Conservation (phyloP, 2,329 filamentous ascomycete species). For the Diaporthe ampelina region DNA sequence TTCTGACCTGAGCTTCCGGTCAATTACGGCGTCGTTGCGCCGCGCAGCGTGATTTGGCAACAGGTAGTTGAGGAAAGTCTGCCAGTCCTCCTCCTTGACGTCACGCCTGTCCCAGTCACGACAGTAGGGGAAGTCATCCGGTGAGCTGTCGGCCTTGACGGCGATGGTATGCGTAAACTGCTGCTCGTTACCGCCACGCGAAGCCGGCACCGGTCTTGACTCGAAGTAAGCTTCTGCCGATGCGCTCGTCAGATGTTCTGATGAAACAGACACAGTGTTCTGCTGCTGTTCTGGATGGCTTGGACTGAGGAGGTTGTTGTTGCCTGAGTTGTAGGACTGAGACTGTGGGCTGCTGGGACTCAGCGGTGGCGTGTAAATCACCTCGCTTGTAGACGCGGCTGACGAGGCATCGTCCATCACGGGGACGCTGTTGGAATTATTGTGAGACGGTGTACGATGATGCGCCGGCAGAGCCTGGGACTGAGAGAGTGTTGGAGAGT, state of each 20-base stretch:
- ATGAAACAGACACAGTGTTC: slow-evolving; percentile 46
- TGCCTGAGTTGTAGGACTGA: slow-evolving; percentile 12
- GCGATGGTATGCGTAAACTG: slow-evolving; percentile 52
- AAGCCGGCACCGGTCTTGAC: slow-evolving; percentile 52
- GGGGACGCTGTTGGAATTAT: slow-evolving; percentile 54
- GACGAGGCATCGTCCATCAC: slow-evolving; percentile 51
- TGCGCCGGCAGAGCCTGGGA: slow-evolving; percentile 46
- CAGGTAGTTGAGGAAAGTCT: slow-evolving; percentile 70
- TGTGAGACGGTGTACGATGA: slow-evolving; percentile 45
- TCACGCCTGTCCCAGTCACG: slow-evolving; percentile 57
- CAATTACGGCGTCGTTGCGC: slow-evolving; percentile 61
- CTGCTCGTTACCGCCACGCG: slow-evolving; percentile 22
- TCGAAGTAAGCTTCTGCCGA: slow-evolving; percentile 63
- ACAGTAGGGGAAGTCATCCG: slow-evolving; percentile 61
- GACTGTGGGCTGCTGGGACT: slow-evolving; percentile 56
- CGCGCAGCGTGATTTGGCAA: slow-evolving; percentile 62
- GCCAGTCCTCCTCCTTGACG: slow-evolving; percentile 68
- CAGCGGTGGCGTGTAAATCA: slow-evolving; percentile 66
- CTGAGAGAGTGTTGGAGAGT: slow-evolving; percentile 40
- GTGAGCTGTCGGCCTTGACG: slow-evolving; percentile 53
- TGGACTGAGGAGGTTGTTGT: slow-evolving; percentile 32
- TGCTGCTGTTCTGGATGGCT: slow-evolving; percentile 41
- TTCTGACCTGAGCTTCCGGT: slow-evolving; percentile 64
- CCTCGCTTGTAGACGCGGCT: slow-evolving; percentile 57
- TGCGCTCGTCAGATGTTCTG: slow-evolving; percentile 47